Percentiles rank a stretch among this genome's conserved stretches.
These are phyloP conservation scores for Chaetomiaceae sp. DNA, from an alignment of 2,329 filamentous ascomycete species.

Conservation along the genomic window DNA sequence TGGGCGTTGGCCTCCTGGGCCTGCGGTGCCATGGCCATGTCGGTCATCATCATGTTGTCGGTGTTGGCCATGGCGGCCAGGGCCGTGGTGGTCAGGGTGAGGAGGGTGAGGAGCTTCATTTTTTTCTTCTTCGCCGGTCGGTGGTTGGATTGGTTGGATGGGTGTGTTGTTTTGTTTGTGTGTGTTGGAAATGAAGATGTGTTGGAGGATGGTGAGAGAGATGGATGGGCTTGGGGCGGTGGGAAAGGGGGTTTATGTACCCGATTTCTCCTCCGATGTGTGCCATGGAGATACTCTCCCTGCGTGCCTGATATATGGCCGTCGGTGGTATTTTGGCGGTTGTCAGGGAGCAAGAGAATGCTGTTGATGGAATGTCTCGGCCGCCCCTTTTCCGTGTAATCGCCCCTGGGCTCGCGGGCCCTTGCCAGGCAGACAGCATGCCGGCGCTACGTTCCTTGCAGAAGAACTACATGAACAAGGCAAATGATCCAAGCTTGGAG, in stretches of 20 bases:
- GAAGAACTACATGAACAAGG: neutral
- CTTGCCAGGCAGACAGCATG: neutral
- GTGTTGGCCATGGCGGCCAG: slow-evolving; percentile 10
- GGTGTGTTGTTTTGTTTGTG: neutral
- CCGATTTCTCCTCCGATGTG: neutral
- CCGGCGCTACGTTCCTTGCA: neutral
- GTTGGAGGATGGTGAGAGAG: slow-evolving; percentile 5
- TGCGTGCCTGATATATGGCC: neutral
- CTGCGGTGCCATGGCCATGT: neutral
- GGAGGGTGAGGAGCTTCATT: slow-evolving; percentile 24
- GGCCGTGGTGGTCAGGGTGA: slow-evolving; percentile 18
- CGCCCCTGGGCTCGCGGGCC: neutral
- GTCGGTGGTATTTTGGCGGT: neutral
- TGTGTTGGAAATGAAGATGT: slow-evolving; percentile 1
- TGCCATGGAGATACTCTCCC: neutral
- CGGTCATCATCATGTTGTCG: too few species aligned
- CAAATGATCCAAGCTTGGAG: too few species aligned
- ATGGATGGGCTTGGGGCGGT: neutral
- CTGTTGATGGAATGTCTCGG: slow-evolving; percentile 7
- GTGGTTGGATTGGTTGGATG: neutral
- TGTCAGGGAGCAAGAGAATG: neutral
- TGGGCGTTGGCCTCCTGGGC: neutral
- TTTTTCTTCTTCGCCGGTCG: slow-evolving; percentile 1
- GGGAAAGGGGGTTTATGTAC: slow-evolving; percentile 6
- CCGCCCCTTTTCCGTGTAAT: neutral